Base-by-base conservation (phyloP, 1,284 basidiomycete genomes). In the Golubevia sp. region DNA sequence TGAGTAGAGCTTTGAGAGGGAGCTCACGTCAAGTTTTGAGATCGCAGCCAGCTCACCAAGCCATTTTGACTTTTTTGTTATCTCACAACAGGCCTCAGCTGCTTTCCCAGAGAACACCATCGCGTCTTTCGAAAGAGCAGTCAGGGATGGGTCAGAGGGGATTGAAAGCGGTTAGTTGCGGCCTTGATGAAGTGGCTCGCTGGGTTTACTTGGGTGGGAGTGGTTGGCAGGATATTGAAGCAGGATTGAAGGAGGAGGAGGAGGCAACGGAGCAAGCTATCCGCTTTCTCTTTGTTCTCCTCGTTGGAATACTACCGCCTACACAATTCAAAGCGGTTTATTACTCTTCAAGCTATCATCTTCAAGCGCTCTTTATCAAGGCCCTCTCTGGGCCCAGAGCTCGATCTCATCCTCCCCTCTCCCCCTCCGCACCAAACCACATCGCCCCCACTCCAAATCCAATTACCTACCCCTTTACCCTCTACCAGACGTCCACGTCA, bases 401-500 rank as follows among this genome's bases (percentile, higher is more conserved):
- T 44, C 38, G 11, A 44, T 24, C 50, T 26, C 53, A 21, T 30
- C 24, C 58, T 25, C 51, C 30, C 59, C 20, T 34, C n/a, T 24
- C 38, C 38, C 11, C 38, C 38, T 44, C 18, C 18, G 38, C 38
- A 44, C 11, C 38, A 44, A n/a, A 44, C 38, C 38, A 44, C 38
- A 44, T 44, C 38, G 38, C 38, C 38, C 11, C 38, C 38, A 44
- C 38, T 18, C 11, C 18, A 13, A 8, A 8, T 18, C 38, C n/a
- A n/a, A n/a, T n/a, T n/a, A n/a, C n/a, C n/a, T n/a, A n/a, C n/a
- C n/a, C n/a, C n/a, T n/a, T n/a, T n/a, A n/a, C n/a, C n/a, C n/a
- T n/a, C n/a, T n/a, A 62, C 4, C 88, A 94, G 95, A 98, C 88
- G 94, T 98, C 72, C 96, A 98, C 85, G 91, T 97, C 81, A 95